Evolutionary conservation across 192 early-diverging fungal species (phyloP).

Genomic region (Podila epigama): DNA sequence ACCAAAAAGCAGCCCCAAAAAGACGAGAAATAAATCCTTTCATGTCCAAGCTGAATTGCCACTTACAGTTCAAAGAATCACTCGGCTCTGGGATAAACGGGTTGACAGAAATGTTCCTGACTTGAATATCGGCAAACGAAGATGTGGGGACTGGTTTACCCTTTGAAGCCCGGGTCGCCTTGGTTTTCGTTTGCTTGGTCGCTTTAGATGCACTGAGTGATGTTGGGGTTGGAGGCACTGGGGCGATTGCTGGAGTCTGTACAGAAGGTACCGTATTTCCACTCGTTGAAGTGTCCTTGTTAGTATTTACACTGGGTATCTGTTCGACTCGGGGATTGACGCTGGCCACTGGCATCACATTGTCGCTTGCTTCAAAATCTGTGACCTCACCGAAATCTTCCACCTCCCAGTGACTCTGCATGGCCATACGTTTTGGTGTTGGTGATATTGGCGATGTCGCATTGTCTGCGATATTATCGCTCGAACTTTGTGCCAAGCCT

Average conservation of each 20-base stretch:
- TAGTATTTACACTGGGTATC: no score
- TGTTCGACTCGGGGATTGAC: no score
- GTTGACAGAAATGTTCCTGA: constrained; percentile 41
- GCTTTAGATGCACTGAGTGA: neutral
- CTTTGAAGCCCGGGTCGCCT: neutral
- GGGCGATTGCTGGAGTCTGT: neutral
- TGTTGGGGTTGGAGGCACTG: neutral
- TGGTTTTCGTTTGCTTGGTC: neutral
- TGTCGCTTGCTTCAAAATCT: no score
- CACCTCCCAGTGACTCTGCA: no score
- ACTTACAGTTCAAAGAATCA: constrained; percentile 2
- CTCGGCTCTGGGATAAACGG: constrained; percentile 10
- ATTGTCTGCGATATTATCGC: no score
- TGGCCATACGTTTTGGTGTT: no score
- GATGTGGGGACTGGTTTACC: neutral
- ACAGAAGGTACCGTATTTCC: no score
- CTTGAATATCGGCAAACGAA: constrained; percentile 6
- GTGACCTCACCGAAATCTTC: no score
- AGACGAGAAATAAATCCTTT: neutral
- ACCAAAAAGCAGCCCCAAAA: neutral
- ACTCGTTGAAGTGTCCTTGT: no score
- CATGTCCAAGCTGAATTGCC: neutral
- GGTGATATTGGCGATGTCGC: no score
- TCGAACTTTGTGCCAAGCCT: no score
- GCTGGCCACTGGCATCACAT: no score